Evolutionary conservation across 2,329 filamentous ascomycete species (phyloP).

Genomic region (Rhytidhysteron rufulum): DNA sequence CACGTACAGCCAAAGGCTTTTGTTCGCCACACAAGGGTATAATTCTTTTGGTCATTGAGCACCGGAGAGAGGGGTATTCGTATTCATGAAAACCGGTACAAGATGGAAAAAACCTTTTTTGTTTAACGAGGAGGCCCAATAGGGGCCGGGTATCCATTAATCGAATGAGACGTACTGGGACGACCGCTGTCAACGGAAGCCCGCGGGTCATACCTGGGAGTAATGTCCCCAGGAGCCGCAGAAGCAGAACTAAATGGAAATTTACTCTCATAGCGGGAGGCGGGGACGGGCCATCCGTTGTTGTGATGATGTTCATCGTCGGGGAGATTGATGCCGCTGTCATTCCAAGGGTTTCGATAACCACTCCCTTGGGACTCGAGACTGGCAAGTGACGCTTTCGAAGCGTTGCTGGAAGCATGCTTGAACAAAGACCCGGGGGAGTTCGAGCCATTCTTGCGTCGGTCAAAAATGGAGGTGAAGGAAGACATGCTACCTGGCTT

Average conservation of each 20-base stretch:
- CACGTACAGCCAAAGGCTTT: slow-evolving; percentile 30
- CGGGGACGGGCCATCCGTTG: slow-evolving; percentile 37
- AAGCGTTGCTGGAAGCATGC: slow-evolving; percentile 77
- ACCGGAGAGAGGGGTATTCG: slow-evolving; percentile 30
- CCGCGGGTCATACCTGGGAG: slow-evolving; percentile 77
- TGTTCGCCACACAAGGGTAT: slow-evolving; percentile 36
- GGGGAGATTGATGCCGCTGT: slow-evolving; percentile 89
- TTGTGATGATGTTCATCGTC: slow-evolving; percentile 68
- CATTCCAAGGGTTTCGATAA: slow-evolving; percentile 97
- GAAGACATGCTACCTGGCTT: slow-evolving; percentile 94
- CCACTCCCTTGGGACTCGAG: slow-evolving; percentile 94
- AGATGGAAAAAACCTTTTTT: slow-evolving; percentile 41
- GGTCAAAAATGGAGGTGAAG: slow-evolving; percentile 91
- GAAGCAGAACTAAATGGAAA: slow-evolving; percentile 56
- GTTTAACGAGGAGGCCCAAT: slow-evolving; percentile 90
- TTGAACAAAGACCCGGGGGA: slow-evolving; percentile 81
- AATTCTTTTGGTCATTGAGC: slow-evolving; percentile 36
- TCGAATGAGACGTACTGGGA: slow-evolving; percentile 92
- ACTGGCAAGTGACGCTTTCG: slow-evolving; percentile 91
- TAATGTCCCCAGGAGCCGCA: slow-evolving; percentile 68
- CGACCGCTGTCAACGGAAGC: slow-evolving; percentile 87
- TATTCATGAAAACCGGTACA: slow-evolving; percentile 32
- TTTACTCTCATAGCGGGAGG: slow-evolving; percentile 52
- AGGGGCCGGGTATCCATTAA: slow-evolving; percentile 93
- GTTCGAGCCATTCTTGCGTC: slow-evolving; percentile 89